Evolutionary conservation across 306 rosid genomes (phyloP).

Genomic region (Senna tora): DNA sequence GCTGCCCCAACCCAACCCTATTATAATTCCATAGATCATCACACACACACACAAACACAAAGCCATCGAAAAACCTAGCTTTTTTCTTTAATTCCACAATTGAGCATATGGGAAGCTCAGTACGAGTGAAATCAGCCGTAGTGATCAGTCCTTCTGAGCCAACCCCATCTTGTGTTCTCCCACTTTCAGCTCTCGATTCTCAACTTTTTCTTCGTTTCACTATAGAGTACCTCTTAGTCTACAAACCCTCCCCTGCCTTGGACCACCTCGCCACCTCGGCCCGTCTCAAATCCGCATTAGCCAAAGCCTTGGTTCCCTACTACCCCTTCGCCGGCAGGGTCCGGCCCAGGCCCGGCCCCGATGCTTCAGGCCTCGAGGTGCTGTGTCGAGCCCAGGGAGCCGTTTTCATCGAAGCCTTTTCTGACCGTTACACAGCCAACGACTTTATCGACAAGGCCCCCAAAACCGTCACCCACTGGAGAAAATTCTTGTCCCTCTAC

Average conservation of each 20-base stretch:
- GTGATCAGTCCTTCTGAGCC: conserved; percentile 69
- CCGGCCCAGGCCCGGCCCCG: conserved; percentile 37
- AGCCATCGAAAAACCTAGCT: no score
- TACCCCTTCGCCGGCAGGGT: conserved; percentile 79
- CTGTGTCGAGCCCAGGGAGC: conserved; percentile 77
- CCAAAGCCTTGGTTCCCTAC: conserved; percentile 64
- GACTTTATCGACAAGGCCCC: conserved; percentile 77
- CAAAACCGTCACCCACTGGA: conserved; percentile 58
- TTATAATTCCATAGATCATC: background rate
- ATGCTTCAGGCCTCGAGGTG: conserved; percentile 63
- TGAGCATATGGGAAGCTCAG: conserved; percentile 57
- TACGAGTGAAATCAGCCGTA: conserved; percentile 58
- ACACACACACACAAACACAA: background rate
- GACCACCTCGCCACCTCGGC: conserved; percentile 42
- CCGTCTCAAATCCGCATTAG: conserved; percentile 59
- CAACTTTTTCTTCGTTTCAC: conserved; percentile 93
- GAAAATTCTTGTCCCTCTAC: conserved; percentile 60
- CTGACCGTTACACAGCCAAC: conserved; percentile 37
- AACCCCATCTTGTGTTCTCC: conserved; percentile 57
- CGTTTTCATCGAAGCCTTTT: conserved; percentile 67
- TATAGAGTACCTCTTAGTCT: conserved; percentile 72
- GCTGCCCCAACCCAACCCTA: background rate
- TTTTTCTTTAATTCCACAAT: background rate
- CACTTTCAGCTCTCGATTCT: conserved; percentile 78
- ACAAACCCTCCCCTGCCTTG: conserved; percentile 40